A percentile compares a stretch with the other conserved stretches of the same genome.
These are phyloP conservation scores for Barnettozyma sp. DNA, from an alignment of 805 yeast species.

Conservation along the genomic window DNA sequence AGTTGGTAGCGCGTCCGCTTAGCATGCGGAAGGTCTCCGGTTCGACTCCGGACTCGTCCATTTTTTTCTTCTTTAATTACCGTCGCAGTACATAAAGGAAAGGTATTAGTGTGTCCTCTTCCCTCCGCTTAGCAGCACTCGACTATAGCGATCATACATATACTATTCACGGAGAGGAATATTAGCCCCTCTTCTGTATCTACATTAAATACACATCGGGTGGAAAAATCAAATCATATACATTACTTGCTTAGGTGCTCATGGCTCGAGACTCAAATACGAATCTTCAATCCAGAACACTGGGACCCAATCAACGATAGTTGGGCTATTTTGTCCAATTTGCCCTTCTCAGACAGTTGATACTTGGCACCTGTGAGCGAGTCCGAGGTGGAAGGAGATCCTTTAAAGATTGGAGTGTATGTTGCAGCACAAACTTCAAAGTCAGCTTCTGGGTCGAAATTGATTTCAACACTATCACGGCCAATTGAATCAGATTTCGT, in stretches of 20 bases:
- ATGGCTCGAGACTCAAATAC: constrained; percentile 8
- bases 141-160: too few relatives aligned
- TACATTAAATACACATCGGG: too few relatives aligned
- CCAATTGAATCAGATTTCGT: constrained; percentile 73
- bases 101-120: too few relatives aligned
- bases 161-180: too few relatives aligned
- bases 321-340: constrained; percentile 65
- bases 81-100: too few relatives aligned
- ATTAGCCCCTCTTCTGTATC: too few relatives aligned
- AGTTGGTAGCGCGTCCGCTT: constrained; percentile 80
- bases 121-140: too few relatives aligned
- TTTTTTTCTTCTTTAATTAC: constrained; percentile 29
- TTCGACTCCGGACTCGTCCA: constrained; percentile 75
- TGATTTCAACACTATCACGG: constrained; percentile 81
- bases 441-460: constrained; percentile 87
- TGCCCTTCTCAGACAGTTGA: constrained; percentile 69
- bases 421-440: constrained; percentile 87
- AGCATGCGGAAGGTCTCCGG: constrained; percentile 78
- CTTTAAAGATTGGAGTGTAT: constrained; percentile 81
- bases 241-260: background rate
- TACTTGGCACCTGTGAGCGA: constrained; percentile 89
- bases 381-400: constrained; percentile 60
- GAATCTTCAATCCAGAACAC: constrained; percentile 76
- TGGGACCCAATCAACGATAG: constrained; percentile 84
- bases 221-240: too few relatives aligned